Evolutionary conservation across 2,329 filamentous ascomycete genomes (phyloP), one percentile per base, ranked within the genome.

Genomic region (Ceratocystis colombiana): DNA sequence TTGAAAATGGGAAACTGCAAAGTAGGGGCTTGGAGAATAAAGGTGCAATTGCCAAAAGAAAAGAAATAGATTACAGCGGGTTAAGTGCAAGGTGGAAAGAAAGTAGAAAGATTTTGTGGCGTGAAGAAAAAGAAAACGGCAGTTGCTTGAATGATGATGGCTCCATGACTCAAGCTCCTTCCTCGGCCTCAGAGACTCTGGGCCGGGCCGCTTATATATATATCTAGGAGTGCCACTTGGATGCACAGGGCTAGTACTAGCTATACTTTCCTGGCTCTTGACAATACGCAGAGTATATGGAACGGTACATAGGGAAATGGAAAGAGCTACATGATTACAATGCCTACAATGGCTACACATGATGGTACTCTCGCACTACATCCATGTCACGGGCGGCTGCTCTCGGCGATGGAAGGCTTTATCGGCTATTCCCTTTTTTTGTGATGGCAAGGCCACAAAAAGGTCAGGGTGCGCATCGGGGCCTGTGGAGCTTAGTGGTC

Each of bases 401-500:
- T 3, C 37, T 41, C 12, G n/a, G 48, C 20, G 20, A 12, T 25
- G n/a, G 48, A n/a, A 53, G 5, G 3, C 48, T 53, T 12, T 22
- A 53, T 53, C 48, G n/a, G 48, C 48, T 53, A 25, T 53, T 53
- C 48, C 48, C 48, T 53, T 53, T 50, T 48, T 53, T 10, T 10
- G 20, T 25, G 48, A 20, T 57, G 28, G 53, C 12, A 12, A 30
- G 53, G 17, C 25, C 53, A 30, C 17, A 30, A 15, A 57, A 30
- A 57, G 53, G 17, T 10, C 50, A 25, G 17, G 20, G 50, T 55
- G 50, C 5, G 25, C 12, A 15, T 15, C 50, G 12, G 50, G 46
- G 46, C 46, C 46, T 10, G n/a, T 53, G 48, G 48, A 25, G n/a
- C 48, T 22, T 8, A 25, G 48, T 25, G 48, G 22, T 30, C 28